A percentile compares a stretch with the other conserved stretches of the same genome.
Evolutionary conservation across 768 basidiomycete species (phyloP).

Genomic region (Mycena galopus): DNA sequence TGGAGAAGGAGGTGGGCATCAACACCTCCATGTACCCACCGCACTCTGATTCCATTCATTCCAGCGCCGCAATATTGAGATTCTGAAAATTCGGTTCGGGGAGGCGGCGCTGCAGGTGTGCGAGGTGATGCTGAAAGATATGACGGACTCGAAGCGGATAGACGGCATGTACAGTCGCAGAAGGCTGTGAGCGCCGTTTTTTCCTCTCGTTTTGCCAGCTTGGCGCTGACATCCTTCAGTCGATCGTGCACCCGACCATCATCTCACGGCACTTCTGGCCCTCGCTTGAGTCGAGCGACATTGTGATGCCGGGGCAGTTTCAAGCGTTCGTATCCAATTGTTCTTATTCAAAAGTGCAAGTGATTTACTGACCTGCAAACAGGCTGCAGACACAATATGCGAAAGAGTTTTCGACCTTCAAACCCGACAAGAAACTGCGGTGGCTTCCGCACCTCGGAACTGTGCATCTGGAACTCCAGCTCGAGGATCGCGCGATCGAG

Average conservation of each 20-base stretch:
- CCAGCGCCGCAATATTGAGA: constrained; percentile 92
- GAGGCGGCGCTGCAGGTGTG: constrained; percentile 94
- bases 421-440: constrained; percentile 91
- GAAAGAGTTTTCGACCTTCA: constrained; percentile 82
- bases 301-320: constrained; percentile 90
- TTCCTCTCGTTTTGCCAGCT: not conserved
- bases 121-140: constrained; percentile 98
- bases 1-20: constrained; percentile 72
- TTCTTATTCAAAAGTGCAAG: not conserved
- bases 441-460: constrained; percentile 94
- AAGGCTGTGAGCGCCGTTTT: constrained; percentile 61
- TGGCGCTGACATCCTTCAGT: constrained; percentile 52
- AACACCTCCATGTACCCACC: not conserved
- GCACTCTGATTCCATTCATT: constrained; percentile 18
- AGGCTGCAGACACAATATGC: constrained; percentile 86
- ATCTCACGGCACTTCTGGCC: constrained; percentile 98
- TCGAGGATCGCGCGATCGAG: constrained; percentile 83
- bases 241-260: constrained; percentile 87
- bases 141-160: constrained; percentile 93
- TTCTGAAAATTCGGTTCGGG: constrained; percentile 95
- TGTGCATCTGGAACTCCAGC: constrained; percentile 82
- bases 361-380: constrained; percentile 2
- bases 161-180: constrained; percentile 89
- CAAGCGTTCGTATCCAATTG: constrained; percentile 66
- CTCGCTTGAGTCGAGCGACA: constrained; percentile 75